Evolutionary conservation across 2,329 filamentous ascomycete genomes (phyloP), one percentile per base, ranked within the genome.

Genomic region (Cercospora brassicicola): DNA sequence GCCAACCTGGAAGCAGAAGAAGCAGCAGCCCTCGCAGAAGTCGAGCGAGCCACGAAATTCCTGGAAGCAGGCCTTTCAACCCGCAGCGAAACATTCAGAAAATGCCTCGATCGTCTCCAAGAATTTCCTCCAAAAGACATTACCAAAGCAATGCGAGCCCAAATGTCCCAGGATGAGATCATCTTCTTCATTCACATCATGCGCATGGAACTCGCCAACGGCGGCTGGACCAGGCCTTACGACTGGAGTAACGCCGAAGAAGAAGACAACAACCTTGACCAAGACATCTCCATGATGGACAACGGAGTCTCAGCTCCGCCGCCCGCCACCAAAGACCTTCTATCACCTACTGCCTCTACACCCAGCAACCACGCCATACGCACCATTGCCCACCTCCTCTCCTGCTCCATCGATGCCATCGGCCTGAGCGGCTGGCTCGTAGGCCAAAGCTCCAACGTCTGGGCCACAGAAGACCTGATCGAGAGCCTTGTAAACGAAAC

Each of bases 361-460:
- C 62, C 62, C 0, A 87, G 89, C 20, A 89, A 93, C 73, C 87
- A 87, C 60, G 88, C 89, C 62, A 90, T 94, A 71, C 84, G 87
- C 15, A 86, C 92, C 48, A 90, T 94, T 69, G 87, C 90, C 15
- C 88, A 90, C 71, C 83, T 94, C 3, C 84, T 94, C 31, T 88
- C 88, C 70, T 88, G 89, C 74, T 91, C 91, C 69, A 84, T 94
- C 53, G 91, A 94, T 78, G 89, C 91, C 0, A 86, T 94, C 15
- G 91, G 91, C 1, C 85, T 89, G 9, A 88, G 88, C 64, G 91
- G 91, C 20, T 94, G 91, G 91, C 83, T 94, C 33, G 88, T 89
- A 71, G 87, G 87, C 71, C 84, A 56, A 79, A 86, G 75, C 78
- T 55, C 59, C 26, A 63, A 63, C 36, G 30, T 42, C 59, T 68